These are phyloP conservation scores for Paecilomyces formosus DNA, from an alignment of 2,329 filamentous ascomycete genomes.

Conservation along the genomic window DNA sequence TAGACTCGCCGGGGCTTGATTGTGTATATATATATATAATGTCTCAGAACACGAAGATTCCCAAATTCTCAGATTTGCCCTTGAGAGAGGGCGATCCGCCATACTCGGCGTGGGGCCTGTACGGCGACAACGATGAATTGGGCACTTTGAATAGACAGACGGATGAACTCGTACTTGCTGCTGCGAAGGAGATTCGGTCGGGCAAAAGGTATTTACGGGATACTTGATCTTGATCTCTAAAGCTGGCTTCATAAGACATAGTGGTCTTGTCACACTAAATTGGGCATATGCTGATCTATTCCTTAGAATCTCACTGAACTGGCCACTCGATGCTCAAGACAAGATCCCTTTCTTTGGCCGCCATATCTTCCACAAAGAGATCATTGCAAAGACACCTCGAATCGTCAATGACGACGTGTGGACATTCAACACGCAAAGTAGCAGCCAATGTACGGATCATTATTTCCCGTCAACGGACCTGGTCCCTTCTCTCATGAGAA, in stretches of 20 bases:
- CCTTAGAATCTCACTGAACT: constrained; percentile 51
- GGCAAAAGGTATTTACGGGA: constrained; percentile 34
- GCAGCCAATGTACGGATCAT: constrained; percentile 40
- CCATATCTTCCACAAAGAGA: constrained; percentile 47
- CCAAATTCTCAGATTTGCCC: constrained; percentile 9
- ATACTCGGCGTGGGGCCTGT: constrained; percentile 41
- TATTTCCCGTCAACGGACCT: background rate
- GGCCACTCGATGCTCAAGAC: constrained; percentile 50
- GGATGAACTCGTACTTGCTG: constrained; percentile 44
- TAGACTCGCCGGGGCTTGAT: background rate
- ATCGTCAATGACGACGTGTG: constrained; percentile 55
- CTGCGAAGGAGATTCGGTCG: constrained; percentile 48
- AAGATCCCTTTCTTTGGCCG: constrained; percentile 50
- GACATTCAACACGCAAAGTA: constrained; percentile 52
- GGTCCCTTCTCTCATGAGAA: background rate
- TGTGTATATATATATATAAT: background rate
- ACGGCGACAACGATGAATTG: constrained; percentile 51
- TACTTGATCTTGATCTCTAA: no score
- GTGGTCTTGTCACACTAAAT: background rate
- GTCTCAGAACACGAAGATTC: background rate
- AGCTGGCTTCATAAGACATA: no score
- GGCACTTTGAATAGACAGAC: constrained; percentile 57
- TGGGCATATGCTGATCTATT: background rate
- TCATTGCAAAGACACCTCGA: constrained; percentile 45
- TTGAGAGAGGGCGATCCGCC: constrained; percentile 9